phyloP scores from a whole-genome alignment of 371 early-diverging fungal genomes.

The Coemansia sp. region DNA sequence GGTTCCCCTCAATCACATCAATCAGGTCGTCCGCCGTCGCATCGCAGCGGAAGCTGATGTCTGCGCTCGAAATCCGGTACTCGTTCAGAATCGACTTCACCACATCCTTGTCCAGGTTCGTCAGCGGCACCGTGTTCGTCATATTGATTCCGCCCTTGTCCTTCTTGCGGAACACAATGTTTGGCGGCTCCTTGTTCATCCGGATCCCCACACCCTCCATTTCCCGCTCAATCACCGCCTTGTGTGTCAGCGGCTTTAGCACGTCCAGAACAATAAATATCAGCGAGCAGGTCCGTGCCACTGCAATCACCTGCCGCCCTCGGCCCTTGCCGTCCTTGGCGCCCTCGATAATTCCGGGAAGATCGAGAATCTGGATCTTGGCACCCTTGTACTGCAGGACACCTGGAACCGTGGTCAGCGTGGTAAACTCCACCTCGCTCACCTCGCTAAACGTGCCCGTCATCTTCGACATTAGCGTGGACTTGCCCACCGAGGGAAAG shows the following conservation, averaged over 20 bases:
- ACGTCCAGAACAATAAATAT: slow-evolving; percentile 97
- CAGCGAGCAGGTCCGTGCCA: slow-evolving; percentile 93
- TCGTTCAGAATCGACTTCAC: slow-evolving; percentile 89
- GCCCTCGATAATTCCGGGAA: slow-evolving; percentile 73
- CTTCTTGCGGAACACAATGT: slow-evolving; percentile 92
- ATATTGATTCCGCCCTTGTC: slow-evolving; percentile 93
- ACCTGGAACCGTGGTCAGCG: slow-evolving; percentile 95
- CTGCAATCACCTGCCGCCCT: slow-evolving; percentile 90
- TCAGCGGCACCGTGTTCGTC: slow-evolving; percentile 84
- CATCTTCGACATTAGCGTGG: slow-evolving; percentile 94
- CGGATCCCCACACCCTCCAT: slow-evolving; percentile 98
- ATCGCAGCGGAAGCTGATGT: slow-evolving; percentile 85
- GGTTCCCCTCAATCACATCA: slow-evolving; percentile 92
- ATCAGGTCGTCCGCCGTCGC: slow-evolving; percentile 93
- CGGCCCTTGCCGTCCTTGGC: slow-evolving; percentile 99
- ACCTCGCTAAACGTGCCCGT: slow-evolving; percentile 98
- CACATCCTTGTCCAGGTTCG: slow-evolving; percentile 78
- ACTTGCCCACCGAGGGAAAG: slow-evolving; percentile 98
- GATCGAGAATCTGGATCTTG: slow-evolving; percentile 76
- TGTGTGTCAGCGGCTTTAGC: slow-evolving; percentile 91
- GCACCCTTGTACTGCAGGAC: slow-evolving; percentile 98
- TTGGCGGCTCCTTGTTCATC: slow-evolving; percentile 94
- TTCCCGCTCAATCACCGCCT: slow-evolving; percentile 95
- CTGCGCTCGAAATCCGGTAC: slow-evolving; percentile 92
- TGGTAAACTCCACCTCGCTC: slow-evolving; percentile 98